These are phyloP conservation scores for Penicillium samsonianum DNA, from an alignment of 495 filamentous ascomycete species.

Conservation along the genomic window DNA sequence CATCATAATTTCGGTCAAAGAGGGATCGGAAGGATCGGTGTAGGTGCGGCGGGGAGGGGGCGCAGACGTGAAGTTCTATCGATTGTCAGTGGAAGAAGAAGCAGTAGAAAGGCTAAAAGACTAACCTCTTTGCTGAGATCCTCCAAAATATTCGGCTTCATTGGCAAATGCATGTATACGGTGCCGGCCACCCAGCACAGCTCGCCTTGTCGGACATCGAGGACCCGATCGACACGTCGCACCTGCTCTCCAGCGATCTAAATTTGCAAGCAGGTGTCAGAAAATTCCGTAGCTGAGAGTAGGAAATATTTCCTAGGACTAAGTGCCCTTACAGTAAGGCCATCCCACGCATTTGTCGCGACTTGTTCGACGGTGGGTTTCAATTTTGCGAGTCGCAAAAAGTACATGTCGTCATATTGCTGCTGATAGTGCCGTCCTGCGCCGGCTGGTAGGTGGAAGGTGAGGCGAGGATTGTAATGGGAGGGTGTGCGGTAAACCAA, in stretches of 20 bases:
- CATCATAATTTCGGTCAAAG: conserved; percentile 69
- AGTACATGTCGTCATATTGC: conserved; percentile 98
- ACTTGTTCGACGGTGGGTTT: conserved; percentile 79
- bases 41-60: conserved; percentile 83
- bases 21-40: conserved; percentile 47
- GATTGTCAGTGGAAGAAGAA: background rate
- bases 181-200: conserved; percentile 95
- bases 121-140: conserved; percentile 89
- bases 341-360: conserved; percentile 75
- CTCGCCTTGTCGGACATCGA: conserved; percentile 94
- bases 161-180: conserved; percentile 92
- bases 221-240: conserved; percentile 74
- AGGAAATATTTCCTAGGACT: background rate
- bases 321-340: conserved; percentile 54
- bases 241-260: conserved; percentile 78
- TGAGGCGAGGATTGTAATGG: conserved; percentile 71
- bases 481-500: conserved; percentile 54
- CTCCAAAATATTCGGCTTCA: conserved; percentile 96
- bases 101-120: conserved; percentile 12
- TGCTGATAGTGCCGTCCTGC: conserved; percentile 80
- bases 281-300: background rate
- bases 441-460: conserved; percentile 69
- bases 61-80: conserved; percentile 78
- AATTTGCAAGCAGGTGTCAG: conserved; percentile 6
- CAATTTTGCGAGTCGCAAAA: conserved; percentile 82